Base-by-base conservation (phyloP, 2,329 filamentous ascomycete species). In the Xylaria sp. region DNA sequence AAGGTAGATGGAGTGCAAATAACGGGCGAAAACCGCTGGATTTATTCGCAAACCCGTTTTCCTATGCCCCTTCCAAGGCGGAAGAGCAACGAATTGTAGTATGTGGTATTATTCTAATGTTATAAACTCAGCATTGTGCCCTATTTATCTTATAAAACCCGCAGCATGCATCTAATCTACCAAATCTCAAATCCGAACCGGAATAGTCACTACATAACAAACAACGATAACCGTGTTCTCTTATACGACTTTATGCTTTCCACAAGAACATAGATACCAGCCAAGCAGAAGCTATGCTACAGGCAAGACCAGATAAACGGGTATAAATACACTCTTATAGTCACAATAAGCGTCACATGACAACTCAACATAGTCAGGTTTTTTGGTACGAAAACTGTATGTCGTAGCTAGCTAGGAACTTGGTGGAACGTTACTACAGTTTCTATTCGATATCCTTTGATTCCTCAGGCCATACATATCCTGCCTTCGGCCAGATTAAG, bases 391-490 rank as follows among this genome's bases (percentile, higher is more conserved):
- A 61, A 32, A 21, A 37, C 32, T 35, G 3, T 18, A 42, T 25
- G 21, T 32, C 51, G 42, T 29, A 25, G 42, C 16, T 16, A 13
- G 37, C 16, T 16, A 13, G 37, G 35, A 44, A 18, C 13, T 13
- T 25, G 5, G 44, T 58, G 48, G 21, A 37, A 29, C 35, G 37
- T 54, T 32, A 60, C 60, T 62, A 54, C 44, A 47, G 53, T 47
- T 59, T 63, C 48, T 59, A 64, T 63, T 61, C 37, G 40, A 23
- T 48, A 53, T 40, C 29, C 53, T 62, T 57, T 35, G 16, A 44
- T 32, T 50, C 44, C 37, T 12, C 10, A 60, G 51, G 50, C 32
- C 32, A 50, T 57, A 63, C 42, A 44, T 51, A 60, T 57, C 60
- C 61, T 62, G 60, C 44, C 13, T 29, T 42, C 53, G 4, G 48